Evolutionary conservation across 192 early-diverging fungal genomes (phyloP), one percentile per base, ranked within the genome.

Genomic region (Anaeromyces robustus): DNA sequence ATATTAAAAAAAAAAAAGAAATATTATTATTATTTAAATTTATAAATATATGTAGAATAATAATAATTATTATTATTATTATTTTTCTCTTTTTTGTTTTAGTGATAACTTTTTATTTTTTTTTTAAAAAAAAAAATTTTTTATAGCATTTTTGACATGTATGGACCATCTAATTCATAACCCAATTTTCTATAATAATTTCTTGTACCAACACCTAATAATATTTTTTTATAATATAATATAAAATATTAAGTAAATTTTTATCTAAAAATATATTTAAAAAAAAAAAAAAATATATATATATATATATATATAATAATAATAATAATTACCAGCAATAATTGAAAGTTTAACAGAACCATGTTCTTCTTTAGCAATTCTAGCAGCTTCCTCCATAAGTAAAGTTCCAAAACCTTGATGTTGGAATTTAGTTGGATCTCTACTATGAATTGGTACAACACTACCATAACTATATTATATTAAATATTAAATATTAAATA

Each of bases 341-440:
- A 99, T 97, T 17, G 94, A 93, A 68, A 99, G 82, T 84, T 99
- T 99, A 59, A 92, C 90, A 84, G 93, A 95, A 30, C 94, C 95
- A 83, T 99, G 98, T 86, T 99, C 98, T 79, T 98, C 96, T 77
- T 94, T 87, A 18, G 98, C 96, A 87, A 99, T 99, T 29, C 98
- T 85, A 88, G 98, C 98, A 1, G 98, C 98, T 86, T 99, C 98
- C 81, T 99, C 98, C 98, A 99, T 99, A 79, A 99, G 83, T 85
- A 99, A 84, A 3, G 97, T 97, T 37, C 98, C 98, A 84, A 96
- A 99, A 0, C 98, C 98, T 86, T 96, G 98, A 86, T 99, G 98
- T 88, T 99, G 98, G 90, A 99, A 99, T 87, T 96, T 97, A 12
- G 93, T 97, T 29, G 98, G 98, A 78, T 99, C 96, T 30, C 98